Evolutionary conservation across 495 filamentous ascomycete genomes (phyloP).

Genomic region (Cairneyella variabilis): DNA sequence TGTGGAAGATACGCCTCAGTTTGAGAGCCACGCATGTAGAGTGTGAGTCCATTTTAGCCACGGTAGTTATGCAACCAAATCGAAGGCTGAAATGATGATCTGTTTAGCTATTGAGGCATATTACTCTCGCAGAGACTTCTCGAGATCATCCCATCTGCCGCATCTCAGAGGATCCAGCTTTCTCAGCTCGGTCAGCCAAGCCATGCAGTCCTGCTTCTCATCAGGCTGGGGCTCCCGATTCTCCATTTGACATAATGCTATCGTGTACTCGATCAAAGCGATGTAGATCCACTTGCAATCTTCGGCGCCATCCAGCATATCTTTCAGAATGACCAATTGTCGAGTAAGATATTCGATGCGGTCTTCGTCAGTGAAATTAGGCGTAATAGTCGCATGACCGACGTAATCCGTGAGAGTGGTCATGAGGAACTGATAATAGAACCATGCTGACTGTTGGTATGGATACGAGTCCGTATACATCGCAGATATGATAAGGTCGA

Average conservation of each 20-base stretch:
- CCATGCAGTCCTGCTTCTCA: slow-evolving; percentile 44
- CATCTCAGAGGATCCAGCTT: slow-evolving; percentile 65
- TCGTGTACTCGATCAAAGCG: slow-evolving; percentile 62
- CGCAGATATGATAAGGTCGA: slow-evolving; percentile 68
- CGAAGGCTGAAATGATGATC: no score
- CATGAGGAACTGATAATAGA: slow-evolving; percentile 86
- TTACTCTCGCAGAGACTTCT: slow-evolving; percentile 11
- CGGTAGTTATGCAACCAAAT: no score
- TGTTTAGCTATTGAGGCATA: no score
- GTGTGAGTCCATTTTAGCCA: no score
- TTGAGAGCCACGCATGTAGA: no score
- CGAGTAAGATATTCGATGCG: slow-evolving; percentile 60
- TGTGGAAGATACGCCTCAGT: no score
- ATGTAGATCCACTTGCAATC: slow-evolving; percentile 80
- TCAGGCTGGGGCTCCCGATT: slow-evolving; percentile 26
- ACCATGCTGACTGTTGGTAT: slow-evolving; percentile 92
- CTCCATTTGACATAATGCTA: slow-evolving; percentile 43
- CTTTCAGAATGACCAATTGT: slow-evolving; percentile 65
- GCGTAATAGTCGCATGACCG: slow-evolving; percentile 50
- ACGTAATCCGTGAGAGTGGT: slow-evolving; percentile 44
- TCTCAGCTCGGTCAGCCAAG: slow-evolving; percentile 62
- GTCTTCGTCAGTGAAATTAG: slow-evolving; percentile 57
- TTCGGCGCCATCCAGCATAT: slow-evolving; percentile 69
- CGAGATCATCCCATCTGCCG: slow-evolving; percentile 59
- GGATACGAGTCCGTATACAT: slow-evolving; percentile 70